These are phyloP conservation scores for Diutina mesorugosa DNA, from an alignment of 1,139 yeast genomes.

Conservation along the genomic window DNA sequence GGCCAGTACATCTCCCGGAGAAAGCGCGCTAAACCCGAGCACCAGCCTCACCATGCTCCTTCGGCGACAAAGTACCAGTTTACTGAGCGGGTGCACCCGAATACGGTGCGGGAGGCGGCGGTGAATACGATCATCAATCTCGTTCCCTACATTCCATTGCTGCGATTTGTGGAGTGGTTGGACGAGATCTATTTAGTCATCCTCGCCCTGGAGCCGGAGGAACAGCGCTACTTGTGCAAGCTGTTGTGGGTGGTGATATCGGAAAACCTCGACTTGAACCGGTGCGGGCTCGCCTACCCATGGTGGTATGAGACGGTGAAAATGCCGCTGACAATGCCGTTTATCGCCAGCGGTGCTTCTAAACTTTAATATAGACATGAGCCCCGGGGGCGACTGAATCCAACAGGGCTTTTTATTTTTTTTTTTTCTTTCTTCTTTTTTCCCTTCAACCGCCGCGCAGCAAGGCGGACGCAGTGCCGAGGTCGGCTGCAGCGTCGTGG, in stretches of 20 bases:
- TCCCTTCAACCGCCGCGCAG: not conserved
- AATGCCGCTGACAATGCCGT: not conserved
- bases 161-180: conserved; percentile 34
- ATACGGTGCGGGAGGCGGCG: conserved; percentile 41
- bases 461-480: not conserved
- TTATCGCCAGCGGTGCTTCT: not conserved
- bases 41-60: not conserved
- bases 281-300: conserved; percentile 47
- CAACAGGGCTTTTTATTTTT: not conserved
- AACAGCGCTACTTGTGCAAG: conserved; percentile 14
- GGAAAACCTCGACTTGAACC: conserved; percentile 41
- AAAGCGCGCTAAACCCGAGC: not conserved
- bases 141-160: conserved; percentile 41
- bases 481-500: not conserved
- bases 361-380: not conserved
- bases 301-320: conserved; percentile 46
- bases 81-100: conserved; percentile 16
- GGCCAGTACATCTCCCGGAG: not conserved
- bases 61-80: conserved; percentile 5
- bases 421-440: no score
- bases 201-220: conserved; percentile 18
- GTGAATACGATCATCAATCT: conserved; percentile 35
- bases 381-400: not conserved
- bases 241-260: conserved; percentile 29
- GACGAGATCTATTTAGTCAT: conserved; percentile 30